Conservation (phyloP, 2,329 filamentous ascomycete genomes). For the Penicillium thymicola region DNA sequence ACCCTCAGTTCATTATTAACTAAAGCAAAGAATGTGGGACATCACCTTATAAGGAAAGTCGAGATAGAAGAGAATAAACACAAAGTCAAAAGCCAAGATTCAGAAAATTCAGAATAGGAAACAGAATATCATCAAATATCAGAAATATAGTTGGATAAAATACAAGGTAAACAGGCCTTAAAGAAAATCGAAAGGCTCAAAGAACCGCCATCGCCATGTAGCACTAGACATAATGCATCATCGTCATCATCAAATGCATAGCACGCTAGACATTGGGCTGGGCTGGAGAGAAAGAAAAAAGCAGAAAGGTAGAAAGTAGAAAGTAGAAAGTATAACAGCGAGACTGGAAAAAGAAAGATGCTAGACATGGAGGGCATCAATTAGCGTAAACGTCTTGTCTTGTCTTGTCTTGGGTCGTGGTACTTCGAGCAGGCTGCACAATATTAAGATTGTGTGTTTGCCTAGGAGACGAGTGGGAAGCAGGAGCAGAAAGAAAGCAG, state of each 20-base stretch:
- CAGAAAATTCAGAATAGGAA: background rate
- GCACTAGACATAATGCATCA: slow-evolving; percentile 2
- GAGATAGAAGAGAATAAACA: background rate
- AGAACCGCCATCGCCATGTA: slow-evolving; percentile 2
- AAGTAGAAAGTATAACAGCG: background rate
- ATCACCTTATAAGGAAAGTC: background rate
- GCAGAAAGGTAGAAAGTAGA: background rate
- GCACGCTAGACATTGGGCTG: slow-evolving; percentile 11
- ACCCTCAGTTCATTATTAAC: background rate
- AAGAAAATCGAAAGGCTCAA: background rate
- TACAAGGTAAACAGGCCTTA: background rate
- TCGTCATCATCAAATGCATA: slow-evolving; percentile 4
- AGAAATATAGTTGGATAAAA: background rate
- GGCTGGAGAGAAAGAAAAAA: background rate
- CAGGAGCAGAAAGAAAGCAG: background rate
- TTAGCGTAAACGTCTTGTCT: slow-evolving; percentile 12
- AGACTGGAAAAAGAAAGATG: slow-evolving; percentile 2
- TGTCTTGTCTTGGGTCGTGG: slow-evolving; percentile 9
- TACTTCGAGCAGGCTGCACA: background rate
- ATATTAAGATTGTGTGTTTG: slow-evolving; percentile 3
- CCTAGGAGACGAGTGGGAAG: background rate
- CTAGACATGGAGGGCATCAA: slow-evolving; percentile 11
- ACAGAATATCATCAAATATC: background rate
- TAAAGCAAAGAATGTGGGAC: background rate
- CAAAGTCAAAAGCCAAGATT: background rate